Evolutionary conservation across 495 filamentous ascomycete genomes (phyloP), one percentile per base, ranked within the genome.

Genomic region (Tuber umbilicatum): DNA sequence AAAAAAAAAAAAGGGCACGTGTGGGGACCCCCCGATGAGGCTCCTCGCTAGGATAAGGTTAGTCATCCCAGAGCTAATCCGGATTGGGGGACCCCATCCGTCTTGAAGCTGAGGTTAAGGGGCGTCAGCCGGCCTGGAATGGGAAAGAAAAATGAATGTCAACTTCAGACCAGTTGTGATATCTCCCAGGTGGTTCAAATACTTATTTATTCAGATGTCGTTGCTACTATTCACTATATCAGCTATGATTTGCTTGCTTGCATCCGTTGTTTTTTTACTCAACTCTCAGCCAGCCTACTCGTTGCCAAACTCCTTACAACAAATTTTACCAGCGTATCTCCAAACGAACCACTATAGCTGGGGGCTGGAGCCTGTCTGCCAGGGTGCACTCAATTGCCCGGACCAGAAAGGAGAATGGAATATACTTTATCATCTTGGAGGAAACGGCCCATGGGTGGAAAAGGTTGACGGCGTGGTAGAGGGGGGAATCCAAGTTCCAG

Each of bases 371-470:
- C 69, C 64, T 16, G 37, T 71, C 40, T 71, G 74, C 60, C 75
- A 72, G 40, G 70, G 64, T 23, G 67, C 75, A n/a, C 69, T 73
- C 27, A 27, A 72, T 37, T 45, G 47, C 68, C 27, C 43, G 16
- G 60, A 70, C 16, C 60, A 70, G 21, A 73, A 77, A 45, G 64
- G 73, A 70, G 75, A 75, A 74, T 90, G 88, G 88, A 86, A 89
- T 77, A 77, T 89, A 68, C 82, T 88, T 37, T 85, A 89, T 73
- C 86, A 89, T 79, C 81, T 89, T 9, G 88, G 88, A 16, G 88
- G 88, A 7, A 88, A 88, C 80, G 86, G 88, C 2, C 88, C 88
- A 16, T 89, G 88, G 88, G 83, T 90, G 68, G 84, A 87, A 77
- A 89, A 87, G 73, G 73, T 84, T 23, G 84, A 85, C 71, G 84